Conservation (phyloP, 108 stramenopile genomes). For the Pseudonitzschia delicatissima region DNA sequence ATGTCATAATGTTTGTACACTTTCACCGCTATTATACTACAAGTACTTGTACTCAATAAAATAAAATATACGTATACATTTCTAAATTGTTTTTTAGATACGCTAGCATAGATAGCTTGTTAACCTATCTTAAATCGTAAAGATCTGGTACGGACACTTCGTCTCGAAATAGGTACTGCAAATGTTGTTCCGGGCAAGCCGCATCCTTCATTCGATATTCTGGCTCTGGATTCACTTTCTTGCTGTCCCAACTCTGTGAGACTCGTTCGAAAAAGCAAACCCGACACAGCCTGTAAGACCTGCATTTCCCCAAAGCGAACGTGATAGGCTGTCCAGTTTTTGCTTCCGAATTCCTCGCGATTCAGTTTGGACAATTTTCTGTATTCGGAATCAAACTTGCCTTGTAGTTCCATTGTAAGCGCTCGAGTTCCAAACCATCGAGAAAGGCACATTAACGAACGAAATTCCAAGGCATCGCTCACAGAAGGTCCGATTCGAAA, state of each 20-base stretch:
- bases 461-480: slow-evolving; percentile 56
- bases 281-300: slow-evolving; percentile 16
- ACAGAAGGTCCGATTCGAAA: slow-evolving; percentile 41
- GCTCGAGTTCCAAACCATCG: slow-evolving; percentile 43
- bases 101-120: too few relatives aligned
- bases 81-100: too few relatives aligned
- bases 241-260: slow-evolving; percentile 3
- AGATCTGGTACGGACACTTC: not conserved
- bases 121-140: not conserved
- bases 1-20: too few relatives aligned
- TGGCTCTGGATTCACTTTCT: not conserved
- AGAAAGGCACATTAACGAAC: slow-evolving; percentile 54
- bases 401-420: slow-evolving; percentile 14
- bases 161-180: slow-evolving; percentile 19
- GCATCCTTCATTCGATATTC: slow-evolving; percentile 21
- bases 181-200: slow-evolving; percentile 24
- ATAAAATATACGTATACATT: too few relatives aligned
- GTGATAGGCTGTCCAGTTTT: slow-evolving; percentile 29
- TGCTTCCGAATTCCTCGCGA: slow-evolving; percentile 20
- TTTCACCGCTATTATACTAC: too few relatives aligned
- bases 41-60: too few relatives aligned
- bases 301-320: slow-evolving; percentile 49
- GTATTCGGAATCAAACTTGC: slow-evolving; percentile 9
- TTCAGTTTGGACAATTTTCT: slow-evolving; percentile 7
- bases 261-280: slow-evolving; percentile 12